Evolutionary conservation across 1,284 basidiomycete genomes (phyloP), one percentile per base, ranked within the genome.

Genomic region (Coriolopsis trogii): DNA sequence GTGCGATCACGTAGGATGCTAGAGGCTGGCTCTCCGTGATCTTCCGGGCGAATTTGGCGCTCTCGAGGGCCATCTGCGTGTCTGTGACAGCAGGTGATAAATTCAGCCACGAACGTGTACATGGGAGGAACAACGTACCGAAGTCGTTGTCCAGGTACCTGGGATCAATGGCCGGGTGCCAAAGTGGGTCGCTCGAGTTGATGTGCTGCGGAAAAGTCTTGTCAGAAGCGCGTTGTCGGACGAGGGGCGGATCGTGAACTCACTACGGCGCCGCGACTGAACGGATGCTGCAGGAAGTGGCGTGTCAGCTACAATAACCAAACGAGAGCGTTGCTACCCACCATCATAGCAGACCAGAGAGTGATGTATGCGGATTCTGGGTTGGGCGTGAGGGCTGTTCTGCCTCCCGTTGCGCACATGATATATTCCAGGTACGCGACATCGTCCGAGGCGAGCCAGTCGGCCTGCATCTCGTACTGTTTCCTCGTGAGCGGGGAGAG

Each of bases 391-490:
- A 47, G 10, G 23, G 38, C 25, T 18, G 54, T 51, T 25, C 28
- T 9, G 8, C 37, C 38, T n/a, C 46, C 44, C n/a, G 47, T 44
- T 6, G 55, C 44, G 33, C 39, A 43, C 40, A 53, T 30, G n/a
- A 56, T 42, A 12, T 47, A 39, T 47, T 56, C 55, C 10, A 43
- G 13, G 20, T 42, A 31, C 12, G 46, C 50, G 15, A 50, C 26
- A 16, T 42, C 46, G 23, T 44, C 26, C 15, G 23, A 36, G 7
- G 18, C 9, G 16, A 56, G 30, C 55, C 55, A 56, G 1, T 42
- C 44, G 10, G 16, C 6, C 20, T 57, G 55, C 33, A 53, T 39
- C 13, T 40, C 30, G 37, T 49, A 50, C 38, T 57, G 55, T 13
- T 39, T 41, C 38, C 31, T 46, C 36, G 41, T 40, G n/a, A 53